These are phyloP conservation scores for Pythium monospermum DNA, from an alignment of 352 stramenopile genomes.

Conservation along the genomic window DNA sequence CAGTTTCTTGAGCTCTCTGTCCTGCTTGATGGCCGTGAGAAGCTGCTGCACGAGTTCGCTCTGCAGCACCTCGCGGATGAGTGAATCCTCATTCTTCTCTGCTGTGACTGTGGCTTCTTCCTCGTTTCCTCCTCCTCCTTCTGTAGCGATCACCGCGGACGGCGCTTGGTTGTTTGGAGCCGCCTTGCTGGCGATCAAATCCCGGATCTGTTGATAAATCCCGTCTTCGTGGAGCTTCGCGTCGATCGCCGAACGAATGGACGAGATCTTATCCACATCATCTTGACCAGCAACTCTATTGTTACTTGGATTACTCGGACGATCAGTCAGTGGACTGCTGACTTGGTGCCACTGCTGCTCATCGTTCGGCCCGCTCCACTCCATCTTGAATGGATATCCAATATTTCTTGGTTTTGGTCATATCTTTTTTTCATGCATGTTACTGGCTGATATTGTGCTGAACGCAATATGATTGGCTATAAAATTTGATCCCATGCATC, in stretches of 20 bases:
- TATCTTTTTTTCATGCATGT: not conserved
- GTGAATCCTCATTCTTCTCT: slow-evolving; percentile 20
- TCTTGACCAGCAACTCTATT: too few relatives aligned
- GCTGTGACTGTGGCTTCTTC: slow-evolving; percentile 2
- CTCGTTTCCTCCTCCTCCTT: not conserved
- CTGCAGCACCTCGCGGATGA: slow-evolving; percentile 61
- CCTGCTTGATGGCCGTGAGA: slow-evolving; percentile 35
- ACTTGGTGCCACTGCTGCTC: too few relatives aligned
- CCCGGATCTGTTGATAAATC: slow-evolving; percentile 71
- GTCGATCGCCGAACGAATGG: slow-evolving; percentile 61
- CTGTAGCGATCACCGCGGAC: not conserved
- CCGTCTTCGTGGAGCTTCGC: slow-evolving; percentile 68
- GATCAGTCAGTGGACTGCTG: too few relatives aligned
- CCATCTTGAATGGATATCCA: too few relatives aligned
- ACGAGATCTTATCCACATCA: slow-evolving; percentile 32
- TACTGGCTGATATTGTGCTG: not conserved
- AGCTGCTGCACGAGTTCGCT: slow-evolving; percentile 75
- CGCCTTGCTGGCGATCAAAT: slow-evolving; percentile 41
- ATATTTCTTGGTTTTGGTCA: not conserved
- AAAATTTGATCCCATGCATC: not conserved
- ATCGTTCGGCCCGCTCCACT: too few relatives aligned
- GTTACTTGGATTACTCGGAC: too few relatives aligned
- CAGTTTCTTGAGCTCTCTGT: slow-evolving; percentile 19
- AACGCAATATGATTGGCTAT: slow-evolving; percentile 1
- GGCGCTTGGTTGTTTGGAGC: not conserved